These are phyloP conservation scores for Ceratocystis albifundus DNA, from an alignment of 2,329 filamentous ascomycete species.

Conservation along the genomic window DNA sequence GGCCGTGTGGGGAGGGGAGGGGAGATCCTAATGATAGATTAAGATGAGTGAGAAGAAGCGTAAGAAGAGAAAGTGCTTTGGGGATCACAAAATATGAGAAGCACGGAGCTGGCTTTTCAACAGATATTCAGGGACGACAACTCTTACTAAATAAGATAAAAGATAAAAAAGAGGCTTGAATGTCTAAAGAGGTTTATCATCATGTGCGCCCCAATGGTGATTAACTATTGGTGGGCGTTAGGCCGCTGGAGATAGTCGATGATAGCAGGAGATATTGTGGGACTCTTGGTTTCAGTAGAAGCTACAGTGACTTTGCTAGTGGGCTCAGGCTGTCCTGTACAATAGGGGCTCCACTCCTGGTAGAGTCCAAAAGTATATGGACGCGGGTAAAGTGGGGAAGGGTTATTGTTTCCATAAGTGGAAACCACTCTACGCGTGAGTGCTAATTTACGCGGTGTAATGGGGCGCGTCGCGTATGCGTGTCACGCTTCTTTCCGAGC, in stretches of 20 bases:
- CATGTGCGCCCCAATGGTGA: not conserved
- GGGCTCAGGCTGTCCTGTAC: not conserved
- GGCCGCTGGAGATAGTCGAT: constrained; percentile 23
- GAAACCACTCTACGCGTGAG: constrained; percentile 12
- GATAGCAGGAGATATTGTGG: constrained; percentile 20
- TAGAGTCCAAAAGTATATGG: not conserved
- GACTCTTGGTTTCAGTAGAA: not conserved
- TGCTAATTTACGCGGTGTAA: constrained; percentile 1
- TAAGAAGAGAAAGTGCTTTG: too few species aligned
- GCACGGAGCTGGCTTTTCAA: not conserved
- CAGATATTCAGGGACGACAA: not conserved
- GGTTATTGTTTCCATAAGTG: not conserved
- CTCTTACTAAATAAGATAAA: not conserved
- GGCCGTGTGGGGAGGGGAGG: not conserved
- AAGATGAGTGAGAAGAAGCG: too few species aligned
- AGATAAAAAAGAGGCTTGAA: not conserved
- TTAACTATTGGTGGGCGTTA: not conserved
- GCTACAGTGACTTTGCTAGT: not conserved
- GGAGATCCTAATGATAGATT: not conserved
- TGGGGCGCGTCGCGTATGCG: not conserved
- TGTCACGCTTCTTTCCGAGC: not conserved
- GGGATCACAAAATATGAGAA: not conserved
- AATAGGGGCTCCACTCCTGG: not conserved
- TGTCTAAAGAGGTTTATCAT: not conserved
- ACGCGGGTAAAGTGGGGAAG: not conserved